Percentiles rank a stretch among this genome's conserved stretches.
These are phyloP conservation scores for Plectosphaerella sp. DNA, from an alignment of 2,329 filamentous ascomycete genomes.

Conservation along the genomic window DNA sequence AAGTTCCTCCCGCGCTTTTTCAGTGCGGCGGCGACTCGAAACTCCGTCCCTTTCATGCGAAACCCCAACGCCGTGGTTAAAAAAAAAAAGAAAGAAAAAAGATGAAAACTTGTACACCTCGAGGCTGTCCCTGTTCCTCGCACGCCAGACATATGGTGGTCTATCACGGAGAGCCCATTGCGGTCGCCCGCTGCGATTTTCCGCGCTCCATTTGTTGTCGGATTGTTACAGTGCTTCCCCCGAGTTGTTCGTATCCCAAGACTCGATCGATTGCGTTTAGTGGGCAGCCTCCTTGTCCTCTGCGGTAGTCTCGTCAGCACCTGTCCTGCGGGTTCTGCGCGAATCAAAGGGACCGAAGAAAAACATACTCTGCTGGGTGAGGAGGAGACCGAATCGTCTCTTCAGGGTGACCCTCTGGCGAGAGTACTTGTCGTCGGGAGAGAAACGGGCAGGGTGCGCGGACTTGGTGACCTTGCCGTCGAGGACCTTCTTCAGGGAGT, in stretches of 20 bases:
- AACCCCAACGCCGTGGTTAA: not conserved
- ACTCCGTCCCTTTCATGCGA: not conserved
- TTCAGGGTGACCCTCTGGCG: slow-evolving; percentile 93
- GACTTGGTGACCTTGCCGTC: slow-evolving; percentile 87
- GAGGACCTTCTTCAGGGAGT: slow-evolving; percentile 93
- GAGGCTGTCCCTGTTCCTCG: not conserved
- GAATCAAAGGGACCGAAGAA: not conserved
- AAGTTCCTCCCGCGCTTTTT: not conserved
- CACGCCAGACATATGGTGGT: no score
- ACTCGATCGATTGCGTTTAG: not conserved
- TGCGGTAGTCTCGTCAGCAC: not conserved
- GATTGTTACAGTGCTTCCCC: no score
- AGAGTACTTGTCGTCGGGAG: slow-evolving; percentile 98
- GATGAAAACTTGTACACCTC: not conserved
- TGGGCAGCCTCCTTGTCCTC: slow-evolving; percentile 2
- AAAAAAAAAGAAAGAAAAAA: not conserved
- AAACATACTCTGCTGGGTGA: slow-evolving; percentile 68
- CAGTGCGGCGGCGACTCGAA: not conserved
- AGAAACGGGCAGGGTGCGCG: slow-evolving; percentile 93
- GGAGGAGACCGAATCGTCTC: slow-evolving; percentile 82
- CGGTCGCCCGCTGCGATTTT: no score
- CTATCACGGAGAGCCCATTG: no score
- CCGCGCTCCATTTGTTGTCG: no score
- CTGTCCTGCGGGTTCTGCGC: not conserved
- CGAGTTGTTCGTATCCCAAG: not conserved